Evolutionary conservation across 2,329 filamentous ascomycete genomes (phyloP), one percentile per base, ranked within the genome.

Genomic region (Exophiala aquamarina): DNA sequence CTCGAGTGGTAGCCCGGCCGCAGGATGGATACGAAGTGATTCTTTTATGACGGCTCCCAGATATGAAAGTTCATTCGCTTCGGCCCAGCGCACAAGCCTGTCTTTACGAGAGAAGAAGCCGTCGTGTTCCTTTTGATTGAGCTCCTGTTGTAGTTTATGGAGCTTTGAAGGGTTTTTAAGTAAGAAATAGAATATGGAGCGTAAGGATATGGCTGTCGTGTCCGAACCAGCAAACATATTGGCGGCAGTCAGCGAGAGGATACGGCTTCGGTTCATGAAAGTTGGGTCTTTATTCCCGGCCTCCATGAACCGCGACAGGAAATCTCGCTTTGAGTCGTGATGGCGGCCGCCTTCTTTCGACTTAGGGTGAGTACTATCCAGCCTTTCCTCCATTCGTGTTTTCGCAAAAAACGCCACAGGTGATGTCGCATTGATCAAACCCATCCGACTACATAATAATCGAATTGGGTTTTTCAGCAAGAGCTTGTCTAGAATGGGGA

Each of bases 41-140:
- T 93, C 88, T 60, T 90, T 86, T 57, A 92, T 76, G 44, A 82
- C 83, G 3, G 87, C 87, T 59, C 89, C 84, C 4, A 92, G 78
- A 63, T 90, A 92, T 0, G 81, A 79, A 2, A 92, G 73, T 63
- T 35, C 75, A 76, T 66, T 89, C 84, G 19, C 78, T 10, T 45
- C 41, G 34, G 5, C 26, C 41, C 47, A 50, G 17, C 31, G 5
- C 36, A 19, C 13, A 56, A 34, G 15, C 45, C 32, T 9, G 52
- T 53, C 3, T 15, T 20, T 14, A 14, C 37, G 26, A 26, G 23
- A 49, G 41, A 6, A 61, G 54, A 38, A 62, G 57, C 52, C 50
- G 3, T 8, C 18, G 6, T 23, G 32, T 5, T 42, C 20, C 6
- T 47, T 40, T 9, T 31, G n/a, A 17, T 43, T 37, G 34, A 56